These are phyloP conservation scores for Cicer judaicum DNA, from an alignment of 306 rosid genomes.

Conservation along the genomic window DNA sequence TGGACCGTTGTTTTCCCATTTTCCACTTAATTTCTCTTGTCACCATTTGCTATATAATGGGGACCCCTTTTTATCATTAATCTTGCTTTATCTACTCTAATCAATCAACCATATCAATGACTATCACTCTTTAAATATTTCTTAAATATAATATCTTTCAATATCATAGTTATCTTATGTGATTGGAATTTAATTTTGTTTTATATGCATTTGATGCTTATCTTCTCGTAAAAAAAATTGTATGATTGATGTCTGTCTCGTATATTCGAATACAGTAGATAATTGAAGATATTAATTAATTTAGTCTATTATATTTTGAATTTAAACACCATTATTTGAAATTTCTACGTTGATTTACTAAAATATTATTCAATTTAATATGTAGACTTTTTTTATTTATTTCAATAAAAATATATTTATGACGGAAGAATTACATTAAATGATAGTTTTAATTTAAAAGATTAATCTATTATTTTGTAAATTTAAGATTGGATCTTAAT, in stretches of 20 bases:
- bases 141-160: constrained; percentile 1
- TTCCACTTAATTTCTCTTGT: constrained; percentile 34
- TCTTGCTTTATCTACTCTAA: constrained; percentile 39
- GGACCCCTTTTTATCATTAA: constrained; percentile 31
- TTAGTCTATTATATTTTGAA: too few relatives aligned
- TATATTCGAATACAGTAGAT: not conserved
- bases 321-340: too few relatives aligned
- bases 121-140: constrained; percentile 12
- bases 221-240: not conserved
- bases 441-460: too few relatives aligned
- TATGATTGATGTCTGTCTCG: constrained; percentile 6
- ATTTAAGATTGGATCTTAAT: too few relatives aligned
- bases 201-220: too few relatives aligned
- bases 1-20: constrained; percentile 44
- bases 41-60: constrained; percentile 30
- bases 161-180: constrained; percentile 36
- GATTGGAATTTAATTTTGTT: not conserved
- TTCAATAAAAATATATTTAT: too few relatives aligned
- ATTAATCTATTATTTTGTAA: too few relatives aligned
- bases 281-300: too few relatives aligned
- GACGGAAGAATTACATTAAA: too few relatives aligned
- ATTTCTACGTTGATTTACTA: too few relatives aligned
- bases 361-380: too few relatives aligned
- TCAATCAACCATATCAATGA: constrained; percentile 36
- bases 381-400: too few relatives aligned